Evolutionary conservation across 805 yeast species (phyloP).

Genomic region (Kluyveromyces siamensis): DNA sequence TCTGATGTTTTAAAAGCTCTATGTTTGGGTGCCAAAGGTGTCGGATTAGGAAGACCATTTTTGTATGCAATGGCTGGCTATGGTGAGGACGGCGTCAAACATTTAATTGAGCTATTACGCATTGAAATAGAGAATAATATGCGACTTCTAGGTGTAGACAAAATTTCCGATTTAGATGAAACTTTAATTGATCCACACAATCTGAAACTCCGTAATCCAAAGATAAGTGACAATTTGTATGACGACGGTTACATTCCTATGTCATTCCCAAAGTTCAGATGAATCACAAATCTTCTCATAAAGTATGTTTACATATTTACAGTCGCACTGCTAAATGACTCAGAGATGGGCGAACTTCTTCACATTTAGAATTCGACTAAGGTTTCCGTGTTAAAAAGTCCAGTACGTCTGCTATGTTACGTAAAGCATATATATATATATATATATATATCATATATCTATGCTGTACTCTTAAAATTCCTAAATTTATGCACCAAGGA

Average conservation of each 20-base stretch:
- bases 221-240: slow-evolving; percentile 22
- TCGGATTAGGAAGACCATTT: slow-evolving; percentile 70
- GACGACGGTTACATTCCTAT: slow-evolving; percentile 12
- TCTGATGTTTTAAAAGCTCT: slow-evolving; percentile 71
- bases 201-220: slow-evolving; percentile 28
- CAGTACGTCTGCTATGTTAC: too few relatives aligned
- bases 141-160: slow-evolving; percentile 55
- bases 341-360: too few relatives aligned
- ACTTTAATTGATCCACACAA: slow-evolving; percentile 30
- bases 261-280: slow-evolving; percentile 5
- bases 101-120: slow-evolving; percentile 53
- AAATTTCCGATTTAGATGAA: slow-evolving; percentile 37
- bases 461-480: too few relatives aligned
- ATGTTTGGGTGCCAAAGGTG: slow-evolving; percentile 68
- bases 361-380: too few relatives aligned
- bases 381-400: too few relatives aligned
- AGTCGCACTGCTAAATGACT: too few relatives aligned
- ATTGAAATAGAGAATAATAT: slow-evolving; percentile 56
- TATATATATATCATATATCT: too few relatives aligned
- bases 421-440: too few relatives aligned
- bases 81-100: slow-evolving; percentile 64
- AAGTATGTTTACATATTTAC: too few relatives aligned
- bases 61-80: slow-evolving; percentile 71
- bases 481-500: too few relatives aligned
- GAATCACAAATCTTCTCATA: background rate